phyloP scores from a whole-genome alignment of 202 grass and related monocot species.

The Cymbopogon flexuosus region DNA sequence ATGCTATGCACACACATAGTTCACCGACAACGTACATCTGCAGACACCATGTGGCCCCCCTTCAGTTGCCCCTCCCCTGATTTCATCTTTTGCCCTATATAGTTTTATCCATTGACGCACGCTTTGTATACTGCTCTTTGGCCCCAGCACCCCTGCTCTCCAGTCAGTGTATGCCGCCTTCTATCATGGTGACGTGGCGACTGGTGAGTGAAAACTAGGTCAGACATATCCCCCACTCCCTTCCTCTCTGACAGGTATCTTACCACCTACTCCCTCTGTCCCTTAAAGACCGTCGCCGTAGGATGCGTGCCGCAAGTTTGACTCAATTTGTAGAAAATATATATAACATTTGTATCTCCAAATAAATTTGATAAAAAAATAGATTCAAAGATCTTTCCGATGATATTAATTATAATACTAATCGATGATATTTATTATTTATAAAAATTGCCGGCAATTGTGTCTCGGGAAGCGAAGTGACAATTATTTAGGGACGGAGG shows the following conservation, averaged over 20 bases:
- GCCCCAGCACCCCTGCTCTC: conserved; percentile 37
- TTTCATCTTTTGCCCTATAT: not conserved
- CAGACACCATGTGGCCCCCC: conserved; percentile 33
- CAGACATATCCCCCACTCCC: not conserved
- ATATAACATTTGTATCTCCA: too few relatives aligned
- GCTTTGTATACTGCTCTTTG: conserved; percentile 34
- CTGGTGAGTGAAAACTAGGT: conserved; percentile 34
- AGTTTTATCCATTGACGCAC: conserved; percentile 6
- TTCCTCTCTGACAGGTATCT: conserved; percentile 25
- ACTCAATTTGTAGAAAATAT: too few relatives aligned
- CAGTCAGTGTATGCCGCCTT: conserved; percentile 34
- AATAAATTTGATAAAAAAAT: too few relatives aligned
- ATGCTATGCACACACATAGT: conserved; percentile 39
- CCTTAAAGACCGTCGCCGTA: too few relatives aligned
- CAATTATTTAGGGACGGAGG: too few relatives aligned
- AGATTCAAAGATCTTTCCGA: too few relatives aligned
- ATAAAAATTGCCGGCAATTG: too few relatives aligned
- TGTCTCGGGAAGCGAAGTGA: too few relatives aligned
- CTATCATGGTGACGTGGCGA: conserved; percentile 11
- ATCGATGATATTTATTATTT: too few relatives aligned
- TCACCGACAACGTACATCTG: conserved; percentile 64
- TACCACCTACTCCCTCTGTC: conserved; percentile 40
- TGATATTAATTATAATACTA: too few relatives aligned
- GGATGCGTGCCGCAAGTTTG: too few relatives aligned
- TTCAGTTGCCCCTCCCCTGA: conserved; percentile 33